Base-by-base conservation (phyloP, 1,284 basidiomycete genomes). In the Irpex rosettiformis region DNA sequence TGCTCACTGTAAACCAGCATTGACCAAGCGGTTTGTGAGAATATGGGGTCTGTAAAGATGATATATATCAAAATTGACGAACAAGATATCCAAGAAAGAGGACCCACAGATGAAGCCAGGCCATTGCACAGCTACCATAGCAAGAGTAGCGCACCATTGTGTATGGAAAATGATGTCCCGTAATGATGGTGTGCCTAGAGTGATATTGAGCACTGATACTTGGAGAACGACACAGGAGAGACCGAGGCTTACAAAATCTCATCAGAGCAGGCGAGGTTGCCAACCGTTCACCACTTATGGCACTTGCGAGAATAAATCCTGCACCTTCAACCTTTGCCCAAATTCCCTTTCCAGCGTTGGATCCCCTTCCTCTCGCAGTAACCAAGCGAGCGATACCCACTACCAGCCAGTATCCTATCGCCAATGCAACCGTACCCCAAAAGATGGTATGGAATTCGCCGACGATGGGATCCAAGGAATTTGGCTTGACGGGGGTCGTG, bases 121-220 rank as follows among this genome's bases (percentile, higher is more conserved):
- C 96, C 96, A 99, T 68, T 93, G 81, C 27, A 98, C 94, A 27
- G 94, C 91, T 54, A 98, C 85, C 91, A 97, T 96, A 25, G 87
- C 88, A 22, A 98, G 76, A 52, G 88, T 83, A 25, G 90, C 82
- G 69, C 89, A 91, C 88, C 89, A 98, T 67, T 98, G 95, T 0
- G 94, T 91, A 68, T 96, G 94, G 68, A 93, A 90, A 55, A 98
- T 82, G 59, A 99, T 84, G 72, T 99, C 96, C 61, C 95, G 83
- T 75, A 96, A 79, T 4, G 94, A 94, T 0, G 96, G 96, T 0
- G 96, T 98, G 62, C 91, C 94, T 94, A 29, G 22, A 18, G n/a
- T 13, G 6, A 24, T 21, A 22, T 21, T 51, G 18, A 42, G 27
- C 7, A 13, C 27, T 28, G 33, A 37, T 40, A 43, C 28, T 29